Percentiles rank a stretch among this genome's conserved stretches.
phyloP scores from a whole-genome alignment of 306 rosid species.

The Ziziphus jujuba region DNA sequence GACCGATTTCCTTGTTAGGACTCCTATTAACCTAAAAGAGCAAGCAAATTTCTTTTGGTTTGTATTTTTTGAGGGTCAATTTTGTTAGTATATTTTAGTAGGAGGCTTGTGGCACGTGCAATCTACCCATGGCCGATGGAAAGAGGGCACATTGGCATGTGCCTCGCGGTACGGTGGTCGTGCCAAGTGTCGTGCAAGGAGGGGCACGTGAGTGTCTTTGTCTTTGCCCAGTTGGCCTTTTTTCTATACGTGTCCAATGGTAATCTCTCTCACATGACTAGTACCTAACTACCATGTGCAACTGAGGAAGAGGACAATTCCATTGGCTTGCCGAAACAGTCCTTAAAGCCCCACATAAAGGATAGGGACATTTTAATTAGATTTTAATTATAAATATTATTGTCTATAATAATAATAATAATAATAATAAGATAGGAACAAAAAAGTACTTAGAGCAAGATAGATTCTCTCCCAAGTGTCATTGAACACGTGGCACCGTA shows the following conservation, averaged over 20 bases:
- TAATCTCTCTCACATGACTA: constrained; percentile 31
- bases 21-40: no score
- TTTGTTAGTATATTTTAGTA: background rate
- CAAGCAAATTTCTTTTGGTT: no score
- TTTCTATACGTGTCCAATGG: constrained; percentile 24
- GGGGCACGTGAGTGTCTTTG: constrained; percentile 24
- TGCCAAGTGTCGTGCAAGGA: constrained; percentile 25
- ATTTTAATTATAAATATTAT: no score
- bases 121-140: background rate
- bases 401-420: no score
- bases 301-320: constrained; percentile 28
- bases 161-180: constrained; percentile 32
- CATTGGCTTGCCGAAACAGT: constrained; percentile 19
- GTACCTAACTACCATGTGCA: constrained; percentile 63
- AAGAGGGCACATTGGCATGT: constrained; percentile 28
- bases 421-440: background rate
- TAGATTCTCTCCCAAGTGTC: constrained; percentile 19
- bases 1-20: background rate
- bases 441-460: constrained; percentile 5
- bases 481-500: constrained; percentile 13
- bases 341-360: constrained; percentile 6
- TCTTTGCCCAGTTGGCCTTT: constrained; percentile 10
- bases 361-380: constrained; percentile 21
- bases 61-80: no score
- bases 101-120: constrained; percentile 8